Percentiles rank a stretch among this genome's conserved stretches.
Evolutionary conservation across 2,329 filamentous ascomycete genomes (phyloP).

Genomic region (Penicillium capsulatum): DNA sequence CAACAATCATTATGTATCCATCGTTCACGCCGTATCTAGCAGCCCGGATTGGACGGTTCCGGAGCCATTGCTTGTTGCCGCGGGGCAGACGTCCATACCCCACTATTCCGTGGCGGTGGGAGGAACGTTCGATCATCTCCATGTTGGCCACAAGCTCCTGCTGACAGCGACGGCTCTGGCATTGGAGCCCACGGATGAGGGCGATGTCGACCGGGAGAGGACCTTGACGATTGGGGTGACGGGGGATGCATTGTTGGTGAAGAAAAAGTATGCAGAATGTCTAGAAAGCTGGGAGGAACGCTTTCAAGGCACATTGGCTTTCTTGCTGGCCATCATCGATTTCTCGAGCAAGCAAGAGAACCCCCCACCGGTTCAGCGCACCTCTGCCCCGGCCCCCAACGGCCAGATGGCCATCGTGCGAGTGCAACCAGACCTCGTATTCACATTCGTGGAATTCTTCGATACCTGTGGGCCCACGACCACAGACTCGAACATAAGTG

Average conservation of each 20-base stretch:
- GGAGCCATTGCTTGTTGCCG: conserved; percentile 21
- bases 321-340: conserved; percentile 62
- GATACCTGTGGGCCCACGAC: conserved; percentile 90
- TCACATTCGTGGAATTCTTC: conserved; percentile 79
- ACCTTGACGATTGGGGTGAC: conserved; percentile 81
- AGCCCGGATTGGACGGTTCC: conserved; percentile 22
- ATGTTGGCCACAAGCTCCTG: conserved; percentile 92
- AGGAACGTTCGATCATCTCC: conserved; percentile 94
- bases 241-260: conserved; percentile 76
- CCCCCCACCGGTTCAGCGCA: conserved; percentile 28
- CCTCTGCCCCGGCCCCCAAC: conserved; percentile 37
- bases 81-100: conserved; percentile 15
- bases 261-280: conserved; percentile 80
- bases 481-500: conserved; percentile 71
- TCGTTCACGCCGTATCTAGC: conserved; percentile 20
- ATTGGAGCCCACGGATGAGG: conserved; percentile 49
- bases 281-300: conserved; percentile 77
- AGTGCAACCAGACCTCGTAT: conserved; percentile 59
- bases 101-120: conserved; percentile 72
- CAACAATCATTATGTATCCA: conserved; percentile 12
- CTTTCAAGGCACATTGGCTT: conserved; percentile 64
- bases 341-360: conserved; percentile 43
- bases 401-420: conserved; percentile 37
- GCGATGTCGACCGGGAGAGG: conserved; percentile 41
- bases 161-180: conserved; percentile 80